Evolutionary conservation across 139 green algal genomes (phyloP).

Genomic region (Picochlorum costavermella): DNA sequence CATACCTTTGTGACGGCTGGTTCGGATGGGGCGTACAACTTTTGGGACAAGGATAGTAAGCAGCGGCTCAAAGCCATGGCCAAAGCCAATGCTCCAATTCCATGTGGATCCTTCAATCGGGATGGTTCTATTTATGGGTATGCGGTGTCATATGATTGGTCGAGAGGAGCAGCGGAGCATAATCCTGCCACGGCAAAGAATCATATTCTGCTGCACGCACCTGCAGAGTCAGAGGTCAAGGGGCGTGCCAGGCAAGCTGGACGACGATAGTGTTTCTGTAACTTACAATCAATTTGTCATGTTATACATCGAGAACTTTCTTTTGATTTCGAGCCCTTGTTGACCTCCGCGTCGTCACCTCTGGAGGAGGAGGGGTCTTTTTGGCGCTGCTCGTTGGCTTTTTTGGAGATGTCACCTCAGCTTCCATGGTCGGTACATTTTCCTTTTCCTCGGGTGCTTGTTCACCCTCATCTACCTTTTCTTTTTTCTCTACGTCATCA

Average conservation of each 20-base stretch:
- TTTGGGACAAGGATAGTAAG: slow-evolving; percentile 98
- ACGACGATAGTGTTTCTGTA: slow-evolving; percentile 1
- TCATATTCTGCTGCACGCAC: slow-evolving; percentile 80
- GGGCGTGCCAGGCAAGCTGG: slow-evolving; percentile 9
- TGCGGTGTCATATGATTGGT: slow-evolving; percentile 87
- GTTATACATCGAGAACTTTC: not conserved
- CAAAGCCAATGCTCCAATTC: slow-evolving; percentile 68
- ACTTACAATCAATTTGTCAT: not conserved
- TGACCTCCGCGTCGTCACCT: not conserved
- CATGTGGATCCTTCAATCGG: slow-evolving; percentile 73
- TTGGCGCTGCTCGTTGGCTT: too few relatives aligned
- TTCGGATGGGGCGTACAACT: slow-evolving; percentile 91
- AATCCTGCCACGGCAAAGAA: slow-evolving; percentile 67
- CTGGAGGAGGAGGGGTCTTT: too few relatives aligned
- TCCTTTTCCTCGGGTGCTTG: not conserved
- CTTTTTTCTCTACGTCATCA: slow-evolving; percentile 1
- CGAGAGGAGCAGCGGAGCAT: slow-evolving; percentile 67
- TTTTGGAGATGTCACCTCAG: not conserved
- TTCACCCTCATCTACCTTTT: not conserved
- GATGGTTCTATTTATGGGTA: slow-evolving; percentile 91
- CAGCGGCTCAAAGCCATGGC: slow-evolving; percentile 89
- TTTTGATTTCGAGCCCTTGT: not conserved
- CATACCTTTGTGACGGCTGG: slow-evolving; percentile 89
- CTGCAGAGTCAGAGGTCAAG: slow-evolving; percentile 78
- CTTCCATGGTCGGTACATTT: not conserved